Conservation (phyloP, 2,329 filamentous ascomycete species). For the Geoglossum cookeanum region DNA sequence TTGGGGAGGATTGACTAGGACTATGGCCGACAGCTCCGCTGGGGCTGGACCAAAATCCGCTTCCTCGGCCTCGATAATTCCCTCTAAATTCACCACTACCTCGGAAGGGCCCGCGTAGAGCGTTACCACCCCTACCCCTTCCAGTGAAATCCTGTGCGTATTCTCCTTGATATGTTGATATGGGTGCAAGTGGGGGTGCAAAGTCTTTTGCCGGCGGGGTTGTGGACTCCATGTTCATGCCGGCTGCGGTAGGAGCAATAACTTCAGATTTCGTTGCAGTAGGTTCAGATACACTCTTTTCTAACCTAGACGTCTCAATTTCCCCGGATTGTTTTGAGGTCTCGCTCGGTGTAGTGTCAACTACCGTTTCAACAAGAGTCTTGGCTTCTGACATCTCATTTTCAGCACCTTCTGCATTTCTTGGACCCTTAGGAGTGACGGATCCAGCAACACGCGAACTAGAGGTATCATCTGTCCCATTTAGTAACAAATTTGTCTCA, state of each 20-base stretch:
- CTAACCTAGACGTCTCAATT: neutral
- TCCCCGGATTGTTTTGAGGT: neutral
- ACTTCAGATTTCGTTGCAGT: neutral
- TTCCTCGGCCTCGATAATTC: neutral
- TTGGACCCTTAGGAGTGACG: neutral
- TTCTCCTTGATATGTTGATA: neutral
- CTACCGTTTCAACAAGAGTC: constrained; percentile 1
- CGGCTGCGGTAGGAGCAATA: neutral
- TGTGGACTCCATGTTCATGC: neutral
- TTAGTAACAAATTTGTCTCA: neutral
- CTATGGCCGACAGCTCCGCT: neutral
- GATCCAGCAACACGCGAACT: neutral
- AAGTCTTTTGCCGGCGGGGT: neutral
- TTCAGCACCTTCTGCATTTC: neutral
- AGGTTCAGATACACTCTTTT: neutral
- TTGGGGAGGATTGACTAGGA: neutral
- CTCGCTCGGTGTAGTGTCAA: neutral
- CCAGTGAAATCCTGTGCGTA: neutral
- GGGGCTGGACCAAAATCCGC: neutral
- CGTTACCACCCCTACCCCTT: constrained; percentile 1
- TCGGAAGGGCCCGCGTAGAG: neutral
- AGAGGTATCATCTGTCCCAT: constrained; percentile 3
- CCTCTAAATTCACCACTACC: constrained; percentile 2
- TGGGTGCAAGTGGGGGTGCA: neutral
- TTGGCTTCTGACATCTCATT: constrained; percentile 2